Base-by-base conservation (phyloP, 495 filamentous ascomycete species). In the Extremus antarcticus region DNA sequence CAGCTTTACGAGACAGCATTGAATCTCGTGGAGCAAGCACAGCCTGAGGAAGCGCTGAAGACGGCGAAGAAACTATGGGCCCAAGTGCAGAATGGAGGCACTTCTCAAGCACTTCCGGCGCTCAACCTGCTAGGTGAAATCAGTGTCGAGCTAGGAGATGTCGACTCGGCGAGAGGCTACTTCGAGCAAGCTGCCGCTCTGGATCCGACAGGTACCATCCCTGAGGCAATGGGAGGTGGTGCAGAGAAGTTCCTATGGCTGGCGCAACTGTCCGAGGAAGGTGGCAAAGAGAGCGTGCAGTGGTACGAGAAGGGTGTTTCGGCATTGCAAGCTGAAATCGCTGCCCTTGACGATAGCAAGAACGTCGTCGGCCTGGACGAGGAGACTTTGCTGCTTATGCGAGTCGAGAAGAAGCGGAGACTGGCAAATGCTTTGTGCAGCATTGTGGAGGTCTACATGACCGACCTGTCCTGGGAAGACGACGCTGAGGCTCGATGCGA, bases 381-480 rank as follows among this genome's bases (percentile, higher is more conserved):
- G 52, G 67, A 74, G 55, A 62, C 66, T 39, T 59, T 69, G 9
- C 50, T 69, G 17, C 55, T 81, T 17, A 43, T 69, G 25, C 60
- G 82, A 22, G 76, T 75, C 19, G 85, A 92, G 64, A 87, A 90
- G 71, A 82, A 82, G 64, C 73, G 69, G 47, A 89, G 91, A 66
- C 71, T 97, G 38, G 86, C 87, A 0, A 86, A 83, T 57, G 88
- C 90, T 3, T 76, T 99, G 24, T 97, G 94, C 69, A 86, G 84
- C 1, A 82, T 95, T 52, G 80, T 86, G 0, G 94, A 99, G 68
- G 85, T 96, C 29, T 97, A 95, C 67, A 99, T 99, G 94, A 97
- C 90, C 25, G 94, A 99, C 73, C 76, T 99, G 57, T 86, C 78
- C 69, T 94, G 88, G 87, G 88, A 94, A 67, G 81, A 83, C 47